phyloP scores from a whole-genome alignment of 129 eudicot genomes.

The Flaveria trinervia region DNA sequence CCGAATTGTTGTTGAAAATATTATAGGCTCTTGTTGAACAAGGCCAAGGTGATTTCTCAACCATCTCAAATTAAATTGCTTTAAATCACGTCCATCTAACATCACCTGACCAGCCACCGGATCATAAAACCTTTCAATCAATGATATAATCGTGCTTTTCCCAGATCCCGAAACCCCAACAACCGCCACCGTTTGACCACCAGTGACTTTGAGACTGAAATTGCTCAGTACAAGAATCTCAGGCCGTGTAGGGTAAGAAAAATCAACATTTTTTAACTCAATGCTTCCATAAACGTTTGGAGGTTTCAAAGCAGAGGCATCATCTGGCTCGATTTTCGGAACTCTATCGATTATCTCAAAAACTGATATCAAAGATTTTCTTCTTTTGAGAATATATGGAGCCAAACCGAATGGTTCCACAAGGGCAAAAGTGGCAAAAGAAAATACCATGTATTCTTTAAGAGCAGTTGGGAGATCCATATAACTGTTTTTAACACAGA shows the following conservation, averaged over 20 bases:
- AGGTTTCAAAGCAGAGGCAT: conserved; percentile 78
- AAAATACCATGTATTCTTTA: conserved; percentile 96
- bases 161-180: conserved; percentile 99
- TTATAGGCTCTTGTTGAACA: conserved; percentile 95
- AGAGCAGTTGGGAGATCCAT: conserved; percentile 71
- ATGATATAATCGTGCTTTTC: conserved; percentile 88
- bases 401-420: conserved; percentile 99
- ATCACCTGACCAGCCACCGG: conserved; percentile 92
- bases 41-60: conserved; percentile 89
- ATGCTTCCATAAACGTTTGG: conserved; percentile 95
- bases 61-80: conserved; percentile 83
- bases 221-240: conserved; percentile 86
- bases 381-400: conserved; percentile 87
- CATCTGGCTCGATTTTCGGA: conserved; percentile 93
- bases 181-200: conserved; percentile 96
- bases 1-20: conserved; percentile 85
- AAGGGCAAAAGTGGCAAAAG: conserved; percentile 93
- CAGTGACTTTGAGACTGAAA: conserved; percentile 84
- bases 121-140: conserved; percentile 87
- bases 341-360: conserved; percentile 86
- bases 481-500: conserved; percentile 59
- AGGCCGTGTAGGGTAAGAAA: conserved; percentile 86
- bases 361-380: conserved; percentile 83
- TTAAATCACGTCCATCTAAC: conserved; percentile 82
- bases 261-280: conserved; percentile 82